Percentiles rank a stretch among this genome's conserved stretches.
phyloP scores from a whole-genome alignment of 768 basidiomycete species.

The Hygrophorus russula region DNA sequence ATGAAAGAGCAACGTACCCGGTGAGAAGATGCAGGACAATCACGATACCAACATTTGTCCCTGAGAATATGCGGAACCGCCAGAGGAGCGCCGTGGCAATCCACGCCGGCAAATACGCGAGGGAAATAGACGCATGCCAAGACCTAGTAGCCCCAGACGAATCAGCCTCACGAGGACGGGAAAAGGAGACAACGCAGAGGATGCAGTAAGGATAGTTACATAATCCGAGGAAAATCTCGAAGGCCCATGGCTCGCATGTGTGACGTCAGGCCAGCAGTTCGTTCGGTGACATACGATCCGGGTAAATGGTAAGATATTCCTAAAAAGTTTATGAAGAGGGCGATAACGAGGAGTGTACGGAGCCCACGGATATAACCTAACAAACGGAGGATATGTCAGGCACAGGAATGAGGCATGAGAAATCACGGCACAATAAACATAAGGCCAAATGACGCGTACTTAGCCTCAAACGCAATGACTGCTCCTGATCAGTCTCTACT shows the following conservation, averaged over 20 bases:
- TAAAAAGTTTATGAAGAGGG: slow-evolving; percentile 59
- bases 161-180: no score
- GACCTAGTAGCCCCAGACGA: slow-evolving; percentile 29
- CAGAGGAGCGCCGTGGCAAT: slow-evolving; percentile 53
- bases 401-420: no score
- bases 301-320: slow-evolving; percentile 74
- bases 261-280: slow-evolving; percentile 50
- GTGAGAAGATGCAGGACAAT: slow-evolving; percentile 56
- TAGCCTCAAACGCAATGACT: slow-evolving; percentile 40
- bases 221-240: slow-evolving; percentile 53
- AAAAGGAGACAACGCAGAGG: neutral
- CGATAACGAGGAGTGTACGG: slow-evolving; percentile 50
- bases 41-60: slow-evolving; percentile 47
- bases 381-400: neutral
- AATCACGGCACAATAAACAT: neutral
- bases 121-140: slow-evolving; percentile 59
- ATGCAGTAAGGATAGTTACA: slow-evolving; percentile 23
- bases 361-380: slow-evolving; percentile 55
- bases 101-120: slow-evolving; percentile 72
- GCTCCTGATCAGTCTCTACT: slow-evolving; percentile 54
- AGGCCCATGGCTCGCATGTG: slow-evolving; percentile 80
- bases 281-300: slow-evolving; percentile 56
- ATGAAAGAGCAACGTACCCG: slow-evolving; percentile 49
- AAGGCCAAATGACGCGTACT: slow-evolving; percentile 24
- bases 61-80: slow-evolving; percentile 55